Percentiles rank a stretch among this genome's conserved stretches.
These are phyloP conservation scores for Pyrus communis DNA, from an alignment of 306 rosid genomes.

Conservation along the genomic window DNA sequence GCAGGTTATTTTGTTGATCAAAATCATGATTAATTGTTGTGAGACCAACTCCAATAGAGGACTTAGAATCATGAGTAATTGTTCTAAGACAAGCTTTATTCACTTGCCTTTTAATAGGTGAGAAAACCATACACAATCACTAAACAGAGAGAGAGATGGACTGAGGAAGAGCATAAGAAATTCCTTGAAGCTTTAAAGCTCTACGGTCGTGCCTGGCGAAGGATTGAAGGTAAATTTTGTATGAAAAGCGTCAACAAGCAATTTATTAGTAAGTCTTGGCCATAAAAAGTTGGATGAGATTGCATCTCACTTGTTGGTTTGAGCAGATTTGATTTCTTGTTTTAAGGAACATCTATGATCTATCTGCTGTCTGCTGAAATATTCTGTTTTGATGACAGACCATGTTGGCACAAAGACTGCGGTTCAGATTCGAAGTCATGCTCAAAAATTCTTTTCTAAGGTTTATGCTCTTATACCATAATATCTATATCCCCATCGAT, in stretches of 20 bases:
- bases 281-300: background rate
- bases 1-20: background rate
- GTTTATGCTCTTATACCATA: slow-evolving; percentile 44
- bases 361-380: slow-evolving; percentile 15
- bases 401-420: slow-evolving; percentile 87
- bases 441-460: slow-evolving; percentile 92
- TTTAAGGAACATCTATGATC: background rate
- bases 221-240: slow-evolving; percentile 56
- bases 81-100: background rate
- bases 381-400: slow-evolving; percentile 38
- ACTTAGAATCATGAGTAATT: background rate
- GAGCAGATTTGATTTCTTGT: background rate
- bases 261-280: background rate
- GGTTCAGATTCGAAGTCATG: slow-evolving; percentile 96
- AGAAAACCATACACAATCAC: slow-evolving; percentile 85
- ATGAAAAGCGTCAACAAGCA: background rate
- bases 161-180: slow-evolving; percentile 77
- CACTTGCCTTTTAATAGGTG: slow-evolving; percentile 27
- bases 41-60: no score
- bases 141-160: slow-evolving; percentile 83
- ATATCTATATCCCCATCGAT: slow-evolving; percentile 14
- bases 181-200: slow-evolving; percentile 79
- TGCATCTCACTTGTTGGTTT: background rate
- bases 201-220: slow-evolving; percentile 77
- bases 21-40: background rate